Evolutionary conservation across 2,329 filamentous ascomycete genomes (phyloP), one percentile per base, ranked within the genome.

Genomic region (Claviceps pusilla): DNA sequence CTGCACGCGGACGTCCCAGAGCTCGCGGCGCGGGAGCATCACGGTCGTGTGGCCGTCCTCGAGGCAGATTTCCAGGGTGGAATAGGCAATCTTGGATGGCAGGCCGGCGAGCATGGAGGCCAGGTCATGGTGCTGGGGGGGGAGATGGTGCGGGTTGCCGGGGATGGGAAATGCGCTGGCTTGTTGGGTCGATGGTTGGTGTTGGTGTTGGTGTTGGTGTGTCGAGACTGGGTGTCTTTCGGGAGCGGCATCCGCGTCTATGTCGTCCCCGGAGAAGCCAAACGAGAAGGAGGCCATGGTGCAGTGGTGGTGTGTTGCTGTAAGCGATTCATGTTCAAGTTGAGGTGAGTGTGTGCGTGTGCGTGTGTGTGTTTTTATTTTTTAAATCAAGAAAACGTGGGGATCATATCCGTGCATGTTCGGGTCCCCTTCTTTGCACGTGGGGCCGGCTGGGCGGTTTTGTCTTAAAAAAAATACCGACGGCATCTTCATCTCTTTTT

Each of bases 1-100:
- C 71, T 93, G 87, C 42, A 89, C 76, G 39, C 85, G 78, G 43
- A 91, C 83, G 64, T 93, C 87, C 80, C 87, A 91, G 48, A 93
- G 74, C 65, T 90, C 87, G 56, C 87, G 79, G 43, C 87, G 80
- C 0, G 86, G 86, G 7, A 93, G 72, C 42, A 67, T 68, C 10
- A 84, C 64, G 3, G 63, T 69, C 49, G 33, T 37, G 9, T 71
- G 69, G 10, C 76, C 76, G 57, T 79, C 73, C 47, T 84, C 82
- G 5, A 71, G 76, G 24, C 74, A 72, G 51, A 89, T 76, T 7
- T 72, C 68, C 19, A 89, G 68, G 12, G 74, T 75, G 61, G 77
- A 74, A 68, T 84, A 91, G 19, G 84, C 82, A 54, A 93, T 77
- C 66, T 87, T 87, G 54, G 84, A 86, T 0, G 87, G 87, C 48